These are phyloP conservation scores for Pterocarpus santalinus DNA, from an alignment of 306 rosid genomes.

Conservation along the genomic window DNA sequence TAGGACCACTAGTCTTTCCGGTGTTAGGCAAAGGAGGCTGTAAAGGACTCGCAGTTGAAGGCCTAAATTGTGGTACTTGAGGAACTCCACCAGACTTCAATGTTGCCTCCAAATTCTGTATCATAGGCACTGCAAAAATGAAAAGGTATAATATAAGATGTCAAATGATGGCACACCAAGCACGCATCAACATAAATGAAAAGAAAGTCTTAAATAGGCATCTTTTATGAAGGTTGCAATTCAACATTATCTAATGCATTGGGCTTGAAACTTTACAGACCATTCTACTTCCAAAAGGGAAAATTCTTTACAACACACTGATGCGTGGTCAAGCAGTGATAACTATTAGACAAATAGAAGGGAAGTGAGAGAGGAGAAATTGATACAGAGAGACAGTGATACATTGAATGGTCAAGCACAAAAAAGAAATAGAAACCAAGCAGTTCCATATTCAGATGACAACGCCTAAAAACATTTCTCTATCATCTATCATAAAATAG, in stretches of 20 bases:
- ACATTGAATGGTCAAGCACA: background rate
- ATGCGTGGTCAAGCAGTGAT: background rate
- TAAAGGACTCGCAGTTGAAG: constrained; percentile 44
- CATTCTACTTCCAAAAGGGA: background rate
- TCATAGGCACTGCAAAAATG: constrained; percentile 87
- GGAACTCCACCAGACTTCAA: constrained; percentile 84
- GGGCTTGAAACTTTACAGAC: background rate
- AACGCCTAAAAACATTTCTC: background rate
- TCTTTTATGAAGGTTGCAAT: background rate
- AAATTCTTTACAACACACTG: background rate
- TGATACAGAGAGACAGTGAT: background rate
- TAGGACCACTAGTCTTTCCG: constrained; percentile 35
- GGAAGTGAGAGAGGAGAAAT: background rate
- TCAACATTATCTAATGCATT: background rate
- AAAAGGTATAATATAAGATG: background rate
- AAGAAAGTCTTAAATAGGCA: background rate
- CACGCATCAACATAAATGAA: background rate
- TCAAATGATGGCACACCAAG: background rate
- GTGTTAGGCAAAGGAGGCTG: constrained; percentile 1
- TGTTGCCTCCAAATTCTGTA: constrained; percentile 87
- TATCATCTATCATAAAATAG: background rate
- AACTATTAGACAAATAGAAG: background rate
- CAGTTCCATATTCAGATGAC: background rate
- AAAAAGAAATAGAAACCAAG: background rate
- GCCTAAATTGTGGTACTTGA: constrained; percentile 80